Evolutionary conservation across 1,139 yeast genomes (phyloP).

Genomic region (Arxiozyma telluris): DNA sequence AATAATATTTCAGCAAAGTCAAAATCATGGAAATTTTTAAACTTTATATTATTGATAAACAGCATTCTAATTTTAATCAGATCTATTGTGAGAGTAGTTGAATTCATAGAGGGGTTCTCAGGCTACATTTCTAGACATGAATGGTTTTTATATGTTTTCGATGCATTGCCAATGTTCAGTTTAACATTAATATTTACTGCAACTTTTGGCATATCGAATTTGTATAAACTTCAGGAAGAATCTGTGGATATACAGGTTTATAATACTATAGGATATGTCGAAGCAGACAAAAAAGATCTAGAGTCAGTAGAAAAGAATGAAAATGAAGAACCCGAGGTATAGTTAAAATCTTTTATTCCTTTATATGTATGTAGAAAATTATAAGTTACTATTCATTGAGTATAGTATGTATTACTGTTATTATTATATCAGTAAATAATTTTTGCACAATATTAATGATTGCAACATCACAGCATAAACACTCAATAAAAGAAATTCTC

Average conservation of each 20-base stretch:
- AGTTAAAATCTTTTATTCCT: too few relatives aligned
- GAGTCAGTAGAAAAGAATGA: neutral
- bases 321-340: neutral
- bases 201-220: constrained; percentile 8
- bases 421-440: too few relatives aligned
- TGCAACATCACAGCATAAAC: too few relatives aligned
- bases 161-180: constrained; percentile 28
- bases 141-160: constrained; percentile 34
- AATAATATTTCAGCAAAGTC: constrained; percentile 4
- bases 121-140: constrained; percentile 35
- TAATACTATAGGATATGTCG: neutral
- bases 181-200: constrained; percentile 8
- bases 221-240: constrained; percentile 14
- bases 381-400: neutral
- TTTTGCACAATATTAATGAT: neutral
- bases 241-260: constrained; percentile 10
- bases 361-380: too few relatives aligned
- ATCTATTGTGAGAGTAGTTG: constrained; percentile 36
- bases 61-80: constrained; percentile 35
- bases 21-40: constrained; percentile 18
- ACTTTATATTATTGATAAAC: constrained; percentile 23
- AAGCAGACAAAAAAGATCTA: neutral
- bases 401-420: too few relatives aligned
- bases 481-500: neutral
- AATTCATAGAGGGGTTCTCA: constrained; percentile 33